phyloP scores from a whole-genome alignment of 2,329 filamentous ascomycete genomes.

The Cercospora brassicicola region DNA sequence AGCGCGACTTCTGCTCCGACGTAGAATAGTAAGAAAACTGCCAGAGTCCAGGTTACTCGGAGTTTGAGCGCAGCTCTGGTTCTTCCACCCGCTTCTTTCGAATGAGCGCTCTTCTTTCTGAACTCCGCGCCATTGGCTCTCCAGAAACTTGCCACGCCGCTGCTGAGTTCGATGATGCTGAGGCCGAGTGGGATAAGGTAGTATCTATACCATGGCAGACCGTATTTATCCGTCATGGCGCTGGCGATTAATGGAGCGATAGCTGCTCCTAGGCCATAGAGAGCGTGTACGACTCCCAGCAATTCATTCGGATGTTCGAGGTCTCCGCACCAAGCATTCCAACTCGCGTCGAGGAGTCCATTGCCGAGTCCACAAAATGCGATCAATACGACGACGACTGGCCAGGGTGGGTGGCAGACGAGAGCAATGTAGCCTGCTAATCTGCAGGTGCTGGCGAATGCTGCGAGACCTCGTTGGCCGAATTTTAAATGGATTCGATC shows the following conservation, averaged over 20 bases:
- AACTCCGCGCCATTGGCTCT: neutral
- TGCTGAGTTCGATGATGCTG: neutral
- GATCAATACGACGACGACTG: neutral
- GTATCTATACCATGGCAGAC: neutral
- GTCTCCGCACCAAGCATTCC: neutral
- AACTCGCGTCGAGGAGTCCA: neutral
- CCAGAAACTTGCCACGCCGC: neutral
- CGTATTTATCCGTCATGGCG: neutral
- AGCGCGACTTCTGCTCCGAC: neutral
- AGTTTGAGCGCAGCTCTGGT: neutral
- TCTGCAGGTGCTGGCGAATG: constrained; percentile 61
- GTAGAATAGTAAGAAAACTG: neutral
- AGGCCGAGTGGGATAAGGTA: neutral
- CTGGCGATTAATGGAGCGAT: neutral
- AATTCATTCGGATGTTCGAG: neutral
- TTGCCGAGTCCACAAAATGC: neutral
- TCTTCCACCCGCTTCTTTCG: neutral
- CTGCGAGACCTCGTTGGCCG: constrained; percentile 67
- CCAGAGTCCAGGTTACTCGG: neutral
- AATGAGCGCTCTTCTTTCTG: neutral
- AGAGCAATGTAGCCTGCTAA: constrained; percentile 57
- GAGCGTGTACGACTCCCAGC: neutral
- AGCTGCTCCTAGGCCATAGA: neutral
- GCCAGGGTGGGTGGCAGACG: neutral
- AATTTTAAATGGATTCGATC: constrained; percentile 60